Conservation (phyloP, 2,329 filamentous ascomycete genomes). For the Ophiocordyceps australis region DNA sequence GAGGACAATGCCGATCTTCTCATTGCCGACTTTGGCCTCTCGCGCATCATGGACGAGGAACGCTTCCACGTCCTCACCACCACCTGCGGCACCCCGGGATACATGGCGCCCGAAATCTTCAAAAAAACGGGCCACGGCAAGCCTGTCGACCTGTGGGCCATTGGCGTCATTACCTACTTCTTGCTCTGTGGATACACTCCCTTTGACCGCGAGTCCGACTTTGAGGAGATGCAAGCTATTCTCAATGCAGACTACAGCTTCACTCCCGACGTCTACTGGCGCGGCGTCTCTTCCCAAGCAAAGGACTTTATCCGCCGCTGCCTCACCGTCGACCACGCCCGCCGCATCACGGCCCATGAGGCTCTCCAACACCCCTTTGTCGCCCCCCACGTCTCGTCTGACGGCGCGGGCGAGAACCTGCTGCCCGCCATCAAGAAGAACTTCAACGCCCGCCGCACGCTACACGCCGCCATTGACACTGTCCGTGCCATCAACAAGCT, state of each 20-base stretch:
- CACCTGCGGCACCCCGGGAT: slow-evolving; percentile 92
- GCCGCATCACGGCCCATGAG: slow-evolving; percentile 82
- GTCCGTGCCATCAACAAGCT: slow-evolving; percentile 55
- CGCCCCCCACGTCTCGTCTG: slow-evolving; percentile 27
- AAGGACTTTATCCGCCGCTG: slow-evolving; percentile 88
- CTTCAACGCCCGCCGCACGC: slow-evolving; percentile 50
- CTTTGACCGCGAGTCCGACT: slow-evolving; percentile 91
- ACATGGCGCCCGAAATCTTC: slow-evolving; percentile 99
- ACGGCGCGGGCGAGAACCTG: slow-evolving; percentile 38
- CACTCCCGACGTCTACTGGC: slow-evolving; percentile 90
- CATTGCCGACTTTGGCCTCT: slow-evolving; percentile 93
- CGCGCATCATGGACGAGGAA: slow-evolving; percentile 96
- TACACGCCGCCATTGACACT: slow-evolving; percentile 54
- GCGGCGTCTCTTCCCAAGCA: slow-evolving; percentile 68
- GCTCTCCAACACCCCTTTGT: slow-evolving; percentile 50
- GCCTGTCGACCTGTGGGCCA: slow-evolving; percentile 94
- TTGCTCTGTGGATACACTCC: slow-evolving; percentile 94
- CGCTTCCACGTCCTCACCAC: slow-evolving; percentile 96
- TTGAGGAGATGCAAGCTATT: slow-evolving; percentile 99
- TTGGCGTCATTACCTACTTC: slow-evolving; percentile 98
- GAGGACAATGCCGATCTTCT: slow-evolving; percentile 95
- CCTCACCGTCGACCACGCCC: slow-evolving; percentile 72
- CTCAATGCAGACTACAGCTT: slow-evolving; percentile 93
- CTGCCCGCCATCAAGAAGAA: slow-evolving; percentile 56
- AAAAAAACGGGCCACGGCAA: slow-evolving; percentile 97